Base-by-base conservation (phyloP, 176 grass and related monocot genomes). In the Triticum turgidum region DNA sequence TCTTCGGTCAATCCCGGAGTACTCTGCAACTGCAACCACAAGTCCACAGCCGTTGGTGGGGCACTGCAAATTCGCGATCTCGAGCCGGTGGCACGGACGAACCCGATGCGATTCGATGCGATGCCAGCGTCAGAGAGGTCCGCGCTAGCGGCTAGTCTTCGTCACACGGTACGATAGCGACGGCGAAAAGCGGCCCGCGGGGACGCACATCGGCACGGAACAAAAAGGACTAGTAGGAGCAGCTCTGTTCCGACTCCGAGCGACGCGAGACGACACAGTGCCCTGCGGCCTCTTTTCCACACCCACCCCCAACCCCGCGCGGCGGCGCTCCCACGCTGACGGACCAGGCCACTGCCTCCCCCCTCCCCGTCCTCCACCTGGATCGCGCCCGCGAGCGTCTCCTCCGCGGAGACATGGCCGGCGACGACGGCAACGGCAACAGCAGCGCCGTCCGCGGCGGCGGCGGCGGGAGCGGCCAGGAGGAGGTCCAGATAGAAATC, bases 401-500 rank as follows among this genome's bases (percentile, higher is more conserved):
- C 29, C 80, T 51, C 81, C 7, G 38, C 83, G 12, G 65, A 29
- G 69, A 11, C 81, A 91, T 91, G 89, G 81, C 89, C 45, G 76
- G 76, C 61, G 68, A 84, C 15, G 80, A 59, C 27, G 73, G 80
- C 42, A 44, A 44, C 44, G 11, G 44, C 72, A 68, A 59, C 29
- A 33, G 18, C 34, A 49, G 6, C 56, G 56, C 56, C 56, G 7
- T 59, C 56, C 51, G 5, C 12, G 6, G 11, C 80, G 47, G 38
- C 3, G 52, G 7, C 85, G 58, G 83, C 24, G 71, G 64, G 6
- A 20, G 62, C 22, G 32, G 1, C 61, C 13, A 4, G 86, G 86
- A 88, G 0, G 82, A 82, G 18, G 70, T 88, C 51, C 82, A 72
- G 70, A 85, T 91, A 81, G 77, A 88, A 68, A 88, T 91, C 86